Percentiles rank a stretch among this genome's conserved stretches.
Conservation (phyloP, 176 grass and related monocot species). For the Triticum urartu region DNA sequence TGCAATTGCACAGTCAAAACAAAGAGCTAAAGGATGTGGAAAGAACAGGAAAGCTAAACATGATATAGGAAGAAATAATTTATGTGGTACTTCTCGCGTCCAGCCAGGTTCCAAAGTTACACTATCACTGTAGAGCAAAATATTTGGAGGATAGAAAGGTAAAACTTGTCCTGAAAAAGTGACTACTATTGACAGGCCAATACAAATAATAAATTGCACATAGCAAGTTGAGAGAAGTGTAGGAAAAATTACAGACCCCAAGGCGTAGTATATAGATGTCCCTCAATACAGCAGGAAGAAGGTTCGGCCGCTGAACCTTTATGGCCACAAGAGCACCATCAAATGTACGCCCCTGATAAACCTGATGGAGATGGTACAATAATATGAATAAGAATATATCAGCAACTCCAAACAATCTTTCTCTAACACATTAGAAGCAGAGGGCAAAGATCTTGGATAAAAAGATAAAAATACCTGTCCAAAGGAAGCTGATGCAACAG, state of each 20-base stretch:
- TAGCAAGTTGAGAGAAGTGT: not conserved
- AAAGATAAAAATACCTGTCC: slow-evolving; percentile 62
- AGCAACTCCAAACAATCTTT: slow-evolving; percentile 6
- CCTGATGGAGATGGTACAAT: slow-evolving; percentile 41
- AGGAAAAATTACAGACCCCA: slow-evolving; percentile 59
- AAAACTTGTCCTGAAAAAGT: not conserved
- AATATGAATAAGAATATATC: not conserved
- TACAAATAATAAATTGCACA: slow-evolving; percentile 10
- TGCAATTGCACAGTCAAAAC: not conserved
- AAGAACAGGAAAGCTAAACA: not conserved
- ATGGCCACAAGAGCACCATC: slow-evolving; percentile 82
- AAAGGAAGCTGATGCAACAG: slow-evolving; percentile 85
- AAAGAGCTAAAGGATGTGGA: not conserved
- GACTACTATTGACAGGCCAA: not conserved
- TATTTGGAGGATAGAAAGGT: not conserved
- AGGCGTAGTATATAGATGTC: slow-evolving; percentile 92
- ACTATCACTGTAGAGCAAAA: not conserved
- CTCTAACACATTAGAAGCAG: no score
- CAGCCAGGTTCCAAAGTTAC: not conserved
- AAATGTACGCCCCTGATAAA: slow-evolving; percentile 75
- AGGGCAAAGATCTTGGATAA: not conserved
- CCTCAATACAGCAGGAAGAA: slow-evolving; percentile 76
- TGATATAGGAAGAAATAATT: slow-evolving; percentile 4
- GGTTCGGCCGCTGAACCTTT: slow-evolving; percentile 85
- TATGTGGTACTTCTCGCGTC: not conserved